phyloP scores from a whole-genome alignment of 768 basidiomycete species.

The Leucocoprinus birnbaumii region DNA sequence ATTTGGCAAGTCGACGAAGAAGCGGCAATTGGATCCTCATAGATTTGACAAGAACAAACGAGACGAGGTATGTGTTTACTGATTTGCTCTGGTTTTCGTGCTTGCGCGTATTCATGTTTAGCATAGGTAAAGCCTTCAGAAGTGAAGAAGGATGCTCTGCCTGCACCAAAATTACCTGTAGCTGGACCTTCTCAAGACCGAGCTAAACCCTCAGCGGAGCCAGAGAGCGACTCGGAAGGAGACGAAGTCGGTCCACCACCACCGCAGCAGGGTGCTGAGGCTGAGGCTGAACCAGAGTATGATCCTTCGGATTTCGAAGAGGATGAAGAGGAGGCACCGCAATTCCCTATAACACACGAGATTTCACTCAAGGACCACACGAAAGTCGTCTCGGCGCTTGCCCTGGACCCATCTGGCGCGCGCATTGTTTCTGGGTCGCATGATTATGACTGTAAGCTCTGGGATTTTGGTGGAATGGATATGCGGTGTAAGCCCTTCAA shows the following conservation, averaged over 20 bases:
- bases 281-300: conserved; percentile 48
- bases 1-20: conserved; percentile 74
- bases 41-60: conserved; percentile 78
- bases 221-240: conserved; percentile 16
- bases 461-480: conserved; percentile 99
- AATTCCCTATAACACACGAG: conserved; percentile 91
- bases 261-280: conserved; percentile 13
- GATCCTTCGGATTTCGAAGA: conserved; percentile 52
- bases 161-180: conserved; percentile 18
- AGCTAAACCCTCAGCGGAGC: background rate
- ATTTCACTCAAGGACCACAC: conserved; percentile 90
- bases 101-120: conserved; percentile 5
- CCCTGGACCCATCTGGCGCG: conserved; percentile 93
- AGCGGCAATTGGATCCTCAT: conserved; percentile 68
- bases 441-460: conserved; percentile 97
- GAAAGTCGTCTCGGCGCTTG: conserved; percentile 91
- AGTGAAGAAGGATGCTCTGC: conserved; percentile 3
- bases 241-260: conserved; percentile 23
- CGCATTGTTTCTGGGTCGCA: conserved; percentile 89
- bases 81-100: background rate
- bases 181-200: conserved; percentile 6
- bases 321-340: conserved; percentile 40
- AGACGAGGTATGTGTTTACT: conserved; percentile 29
- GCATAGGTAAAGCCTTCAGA: conserved; percentile 4
- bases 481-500: conserved; percentile 89